These are phyloP conservation scores for Asclepias syriaca DNA, from an alignment of 257 asterid species.

Conservation along the genomic window DNA sequence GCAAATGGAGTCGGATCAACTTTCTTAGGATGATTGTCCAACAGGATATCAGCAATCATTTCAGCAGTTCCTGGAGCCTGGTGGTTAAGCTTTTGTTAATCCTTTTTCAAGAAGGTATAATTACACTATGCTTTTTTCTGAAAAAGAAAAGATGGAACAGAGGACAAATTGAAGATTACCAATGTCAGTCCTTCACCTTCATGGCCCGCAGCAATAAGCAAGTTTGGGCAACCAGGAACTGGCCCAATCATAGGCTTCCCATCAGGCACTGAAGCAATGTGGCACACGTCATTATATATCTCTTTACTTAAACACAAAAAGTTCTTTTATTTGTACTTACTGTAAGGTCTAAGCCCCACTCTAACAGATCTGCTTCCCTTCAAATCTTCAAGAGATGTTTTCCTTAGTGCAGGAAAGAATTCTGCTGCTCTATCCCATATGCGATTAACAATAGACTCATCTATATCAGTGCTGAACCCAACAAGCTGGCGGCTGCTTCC, in stretches of 20 bases:
- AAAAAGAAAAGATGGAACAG: not conserved
- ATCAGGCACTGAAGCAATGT: slow-evolving; percentile 53
- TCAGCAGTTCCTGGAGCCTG: slow-evolving; percentile 97
- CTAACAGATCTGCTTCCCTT: slow-evolving; percentile 61
- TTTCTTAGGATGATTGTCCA: slow-evolving; percentile 58
- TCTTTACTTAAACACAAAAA: not conserved
- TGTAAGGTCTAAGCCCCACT: slow-evolving; percentile 94
- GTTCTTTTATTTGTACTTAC: slow-evolving; percentile 47
- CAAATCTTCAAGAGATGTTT: slow-evolving; percentile 50
- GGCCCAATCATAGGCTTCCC: slow-evolving; percentile 85
- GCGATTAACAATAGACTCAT: slow-evolving; percentile 55
- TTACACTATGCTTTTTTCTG: not conserved
- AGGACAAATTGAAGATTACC: slow-evolving; percentile 35
- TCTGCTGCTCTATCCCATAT: slow-evolving; percentile 85
- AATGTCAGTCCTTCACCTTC: slow-evolving; percentile 96
- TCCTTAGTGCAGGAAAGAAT: slow-evolving; percentile 65
- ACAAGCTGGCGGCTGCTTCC: slow-evolving; percentile 94
- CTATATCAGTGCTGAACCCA: slow-evolving; percentile 67
- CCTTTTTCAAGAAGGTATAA: not conserved
- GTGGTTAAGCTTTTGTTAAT: slow-evolving; percentile 1
- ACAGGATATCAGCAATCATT: slow-evolving; percentile 75
- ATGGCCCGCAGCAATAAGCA: slow-evolving; percentile 82
- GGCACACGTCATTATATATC: not conserved
- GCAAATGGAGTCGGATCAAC: slow-evolving; percentile 68
- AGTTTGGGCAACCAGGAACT: slow-evolving; percentile 66